These are phyloP conservation scores for Hirsutella thompsonii DNA, from an alignment of 2,329 filamentous ascomycete genomes.

Conservation along the genomic window DNA sequence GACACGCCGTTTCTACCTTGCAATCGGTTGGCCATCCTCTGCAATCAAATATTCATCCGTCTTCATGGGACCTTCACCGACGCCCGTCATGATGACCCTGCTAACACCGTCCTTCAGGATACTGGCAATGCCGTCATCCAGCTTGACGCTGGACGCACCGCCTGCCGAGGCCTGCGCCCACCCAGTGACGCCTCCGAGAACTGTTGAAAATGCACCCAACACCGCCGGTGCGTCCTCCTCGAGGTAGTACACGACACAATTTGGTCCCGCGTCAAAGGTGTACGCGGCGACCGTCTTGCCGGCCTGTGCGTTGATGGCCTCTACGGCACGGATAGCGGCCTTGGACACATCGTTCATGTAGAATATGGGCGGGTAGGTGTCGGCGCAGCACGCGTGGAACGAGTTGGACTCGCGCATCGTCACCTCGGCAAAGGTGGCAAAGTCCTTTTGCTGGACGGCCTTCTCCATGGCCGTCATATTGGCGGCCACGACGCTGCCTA, in stretches of 20 bases:
- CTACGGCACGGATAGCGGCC: conserved; percentile 77
- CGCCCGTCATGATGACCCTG: conserved; percentile 79
- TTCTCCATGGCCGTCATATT: conserved; percentile 78
- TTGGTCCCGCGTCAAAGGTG: conserved; percentile 94
- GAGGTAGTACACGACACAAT: conserved; percentile 91
- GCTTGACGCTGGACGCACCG: conserved; percentile 37
- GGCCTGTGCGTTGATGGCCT: conserved; percentile 71
- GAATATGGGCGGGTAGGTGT: conserved; percentile 95
- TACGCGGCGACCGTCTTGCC: conserved; percentile 80
- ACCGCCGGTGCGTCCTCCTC: conserved; percentile 63
- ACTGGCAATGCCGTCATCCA: conserved; percentile 53
- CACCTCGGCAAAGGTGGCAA: conserved; percentile 73
- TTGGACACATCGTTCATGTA: conserved; percentile 93
- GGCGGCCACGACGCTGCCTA: conserved; percentile 62
- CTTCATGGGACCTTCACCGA: conserved; percentile 78
- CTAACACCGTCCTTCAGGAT: conserved; percentile 68
- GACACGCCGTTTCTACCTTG: background rate
- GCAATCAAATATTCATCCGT: conserved; percentile 66
- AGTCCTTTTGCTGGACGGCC: conserved; percentile 67
- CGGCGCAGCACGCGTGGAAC: conserved; percentile 90
- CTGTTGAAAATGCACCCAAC: conserved; percentile 63
- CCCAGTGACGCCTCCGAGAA: conserved; percentile 51
- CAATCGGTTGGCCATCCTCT: conserved; percentile 43
- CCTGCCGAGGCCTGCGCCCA: conserved; percentile 52
- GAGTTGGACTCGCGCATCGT: conserved; percentile 96